phyloP scores from a whole-genome alignment of 2,329 filamentous ascomycete genomes.

The Diplodia sapinea region DNA sequence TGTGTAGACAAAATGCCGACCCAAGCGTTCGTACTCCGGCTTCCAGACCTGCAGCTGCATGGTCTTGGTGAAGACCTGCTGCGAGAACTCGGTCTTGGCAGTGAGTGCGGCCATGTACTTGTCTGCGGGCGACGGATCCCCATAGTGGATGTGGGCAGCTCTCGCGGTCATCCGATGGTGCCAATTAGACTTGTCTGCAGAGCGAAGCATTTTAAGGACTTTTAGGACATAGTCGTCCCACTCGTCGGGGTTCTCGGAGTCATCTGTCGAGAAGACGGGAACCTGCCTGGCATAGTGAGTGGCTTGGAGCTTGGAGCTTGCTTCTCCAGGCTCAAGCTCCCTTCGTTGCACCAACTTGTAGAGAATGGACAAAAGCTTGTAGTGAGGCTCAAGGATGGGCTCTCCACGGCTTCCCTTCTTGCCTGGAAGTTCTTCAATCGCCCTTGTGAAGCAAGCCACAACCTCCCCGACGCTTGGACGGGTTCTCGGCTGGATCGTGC shows the following conservation, averaged over 20 bases:
- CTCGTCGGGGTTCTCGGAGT: constrained; percentile 52
- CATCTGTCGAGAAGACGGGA: constrained; percentile 38
- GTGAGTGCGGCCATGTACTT: constrained; percentile 59
- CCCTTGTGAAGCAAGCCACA: constrained; percentile 62
- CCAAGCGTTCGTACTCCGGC: constrained; percentile 82
- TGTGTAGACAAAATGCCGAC: constrained; percentile 90
- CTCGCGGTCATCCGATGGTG: constrained; percentile 89
- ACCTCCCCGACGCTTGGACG: constrained; percentile 53
- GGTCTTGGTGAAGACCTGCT: constrained; percentile 89
- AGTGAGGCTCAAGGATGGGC: constrained; percentile 87
- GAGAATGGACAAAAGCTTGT: constrained; percentile 82
- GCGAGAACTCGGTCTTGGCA: constrained; percentile 78
- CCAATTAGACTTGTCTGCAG: constrained; percentile 91
- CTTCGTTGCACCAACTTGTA: constrained; percentile 75
- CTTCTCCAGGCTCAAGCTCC: constrained; percentile 54
- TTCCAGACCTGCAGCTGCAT: constrained; percentile 97
- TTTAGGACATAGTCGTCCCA: constrained; percentile 68
- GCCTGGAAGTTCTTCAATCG: constrained; percentile 66
- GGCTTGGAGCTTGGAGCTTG: constrained; percentile 56
- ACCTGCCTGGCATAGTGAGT: constrained; percentile 63
- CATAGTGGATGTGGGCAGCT: constrained; percentile 66
- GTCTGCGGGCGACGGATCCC: constrained; percentile 57
- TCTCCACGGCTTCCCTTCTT: constrained; percentile 67
- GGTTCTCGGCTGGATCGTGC: constrained; percentile 42
- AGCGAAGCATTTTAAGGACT: constrained; percentile 64